Evolutionary conservation across 1,139 yeast species (phyloP).

Genomic region (Debaryomyces robertsiae): DNA sequence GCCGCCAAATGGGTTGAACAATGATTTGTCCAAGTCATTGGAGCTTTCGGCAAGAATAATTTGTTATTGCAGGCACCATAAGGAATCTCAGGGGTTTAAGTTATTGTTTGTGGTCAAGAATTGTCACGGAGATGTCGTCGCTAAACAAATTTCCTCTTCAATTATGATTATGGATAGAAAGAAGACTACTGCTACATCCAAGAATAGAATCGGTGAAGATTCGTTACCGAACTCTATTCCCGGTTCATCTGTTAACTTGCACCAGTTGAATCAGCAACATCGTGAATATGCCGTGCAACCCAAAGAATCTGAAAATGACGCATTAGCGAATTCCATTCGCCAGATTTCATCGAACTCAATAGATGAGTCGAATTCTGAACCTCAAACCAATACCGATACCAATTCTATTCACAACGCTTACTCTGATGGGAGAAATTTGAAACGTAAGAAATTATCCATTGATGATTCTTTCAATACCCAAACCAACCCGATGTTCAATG

Average conservation of each 20-base stretch:
- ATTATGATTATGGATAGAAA: slow-evolving; percentile 94
- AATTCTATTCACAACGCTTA: slow-evolving; percentile 12
- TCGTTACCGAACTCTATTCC: slow-evolving; percentile 25
- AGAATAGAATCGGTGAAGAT: slow-evolving; percentile 12
- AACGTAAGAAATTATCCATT: slow-evolving; percentile 47
- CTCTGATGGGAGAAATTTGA: slow-evolving; percentile 35
- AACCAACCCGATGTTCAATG: slow-evolving; percentile 49
- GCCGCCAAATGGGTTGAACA: slow-evolving; percentile 52
- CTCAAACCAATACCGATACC: slow-evolving; percentile 46
- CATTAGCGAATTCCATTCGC: slow-evolving; percentile 7
- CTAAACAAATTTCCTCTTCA: slow-evolving; percentile 68
- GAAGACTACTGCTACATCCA: slow-evolving; percentile 45
- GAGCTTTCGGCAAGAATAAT: slow-evolving; percentile 86
- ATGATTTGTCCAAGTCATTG: slow-evolving; percentile 45
- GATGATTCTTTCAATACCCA: slow-evolving; percentile 45
- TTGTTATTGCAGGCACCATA: slow-evolving; percentile 95
- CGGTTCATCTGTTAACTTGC: slow-evolving; percentile 26
- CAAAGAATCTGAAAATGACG: slow-evolving; percentile 15
- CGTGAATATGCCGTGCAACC: slow-evolving; percentile 12
- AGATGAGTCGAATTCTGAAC: slow-evolving; percentile 68
- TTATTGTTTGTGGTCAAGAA: slow-evolving; percentile 72
- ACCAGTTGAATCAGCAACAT: slow-evolving; percentile 11
- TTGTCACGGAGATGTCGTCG: slow-evolving; percentile 61
- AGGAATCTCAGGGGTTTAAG: slow-evolving; percentile 78
- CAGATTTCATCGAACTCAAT: slow-evolving; percentile 61